Percentiles rank a stretch among this genome's conserved stretches.
Conservation (phyloP, 1,284 basidiomycete species). For the Ceratobasidium sp. region DNA sequence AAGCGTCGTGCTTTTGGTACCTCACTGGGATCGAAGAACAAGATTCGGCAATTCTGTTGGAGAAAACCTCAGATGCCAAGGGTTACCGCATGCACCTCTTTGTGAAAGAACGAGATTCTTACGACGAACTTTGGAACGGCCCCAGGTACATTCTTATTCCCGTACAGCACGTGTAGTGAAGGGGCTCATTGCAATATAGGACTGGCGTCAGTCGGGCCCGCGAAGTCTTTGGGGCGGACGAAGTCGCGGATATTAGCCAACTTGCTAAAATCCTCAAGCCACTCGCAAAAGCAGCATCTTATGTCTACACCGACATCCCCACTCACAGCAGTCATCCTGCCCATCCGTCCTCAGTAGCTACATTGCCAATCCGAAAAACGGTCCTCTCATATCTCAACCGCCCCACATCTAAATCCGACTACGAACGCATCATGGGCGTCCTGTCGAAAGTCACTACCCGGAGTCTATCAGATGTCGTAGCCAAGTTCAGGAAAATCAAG, state of each 20-base stretch:
- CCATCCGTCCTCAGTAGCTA: conserved; percentile 59
- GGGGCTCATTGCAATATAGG: conserved; percentile 55
- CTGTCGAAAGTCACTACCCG: conserved; percentile 61
- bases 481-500: conserved; percentile 72
- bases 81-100: conserved; percentile 94
- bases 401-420: conserved; percentile 57
- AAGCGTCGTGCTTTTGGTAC: conserved; percentile 94
- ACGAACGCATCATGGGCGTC: conserved; percentile 60
- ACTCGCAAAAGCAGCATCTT: conserved; percentile 54
- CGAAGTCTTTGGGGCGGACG: conserved; percentile 78
- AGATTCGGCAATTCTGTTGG: conserved; percentile 75
- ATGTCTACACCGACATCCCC: conserved; percentile 58
- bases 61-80: conserved; percentile 70
- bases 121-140: conserved; percentile 93
- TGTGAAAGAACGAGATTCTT: conserved; percentile 77
- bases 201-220: conserved; percentile 71
- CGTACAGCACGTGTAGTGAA: conserved; percentile 9
- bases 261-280: conserved; percentile 66
- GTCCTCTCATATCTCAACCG: conserved; percentile 61
- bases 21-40: conserved; percentile 96
- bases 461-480: conserved; percentile 69
- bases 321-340: conserved; percentile 48
- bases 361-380: conserved; percentile 55
- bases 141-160: conserved; percentile 58
- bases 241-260: conserved; percentile 63